Conservation (phyloP, 768 basidiomycete species). For the Pleurotus ostreatus region DNA sequence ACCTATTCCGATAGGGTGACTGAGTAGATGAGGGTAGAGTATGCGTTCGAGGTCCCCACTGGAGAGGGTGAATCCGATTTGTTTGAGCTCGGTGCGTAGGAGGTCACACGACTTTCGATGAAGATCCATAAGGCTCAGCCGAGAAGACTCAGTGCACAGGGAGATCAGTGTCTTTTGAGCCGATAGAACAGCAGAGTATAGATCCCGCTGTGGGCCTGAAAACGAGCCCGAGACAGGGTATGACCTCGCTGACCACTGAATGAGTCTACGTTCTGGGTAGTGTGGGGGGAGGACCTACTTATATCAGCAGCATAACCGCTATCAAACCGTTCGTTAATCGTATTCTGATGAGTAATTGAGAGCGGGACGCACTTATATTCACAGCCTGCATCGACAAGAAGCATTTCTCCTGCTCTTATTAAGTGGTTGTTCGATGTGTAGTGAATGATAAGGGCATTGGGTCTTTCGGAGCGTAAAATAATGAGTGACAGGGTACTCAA, state of each 20-base stretch:
- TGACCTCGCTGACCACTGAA: slow-evolving; percentile 59
- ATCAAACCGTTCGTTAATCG: background rate
- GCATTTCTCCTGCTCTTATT: slow-evolving; percentile 63
- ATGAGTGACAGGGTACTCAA: background rate
- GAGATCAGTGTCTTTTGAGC: slow-evolving; percentile 66
- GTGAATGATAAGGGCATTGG: slow-evolving; percentile 89
- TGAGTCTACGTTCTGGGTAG: background rate
- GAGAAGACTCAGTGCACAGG: slow-evolving; percentile 54
- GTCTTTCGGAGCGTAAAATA: slow-evolving; percentile 34
- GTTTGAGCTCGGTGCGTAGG: slow-evolving; percentile 68
- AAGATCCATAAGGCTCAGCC: slow-evolving; percentile 66
- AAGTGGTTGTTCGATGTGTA: slow-evolving; percentile 90
- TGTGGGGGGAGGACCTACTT: slow-evolving; percentile 42
- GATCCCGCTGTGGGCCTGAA: slow-evolving; percentile 71
- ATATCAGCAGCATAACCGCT: slow-evolving; percentile 96
- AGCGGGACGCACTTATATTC: slow-evolving; percentile 74
- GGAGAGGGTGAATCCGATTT: slow-evolving; percentile 67
- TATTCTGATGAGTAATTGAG: background rate
- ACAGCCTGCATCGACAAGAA: slow-evolving; percentile 90
- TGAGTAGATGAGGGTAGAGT: slow-evolving; percentile 90
- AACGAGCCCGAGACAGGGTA: slow-evolving; percentile 86
- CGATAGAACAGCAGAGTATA: slow-evolving; percentile 76
- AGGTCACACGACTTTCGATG: slow-evolving; percentile 70
- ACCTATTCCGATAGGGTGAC: slow-evolving; percentile 92
- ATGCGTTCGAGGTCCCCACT: slow-evolving; percentile 62